These are phyloP conservation scores for Diphasiastrum complanatum DNA, from an alignment of 83 land plant species.

Conservation along the genomic window DNA sequence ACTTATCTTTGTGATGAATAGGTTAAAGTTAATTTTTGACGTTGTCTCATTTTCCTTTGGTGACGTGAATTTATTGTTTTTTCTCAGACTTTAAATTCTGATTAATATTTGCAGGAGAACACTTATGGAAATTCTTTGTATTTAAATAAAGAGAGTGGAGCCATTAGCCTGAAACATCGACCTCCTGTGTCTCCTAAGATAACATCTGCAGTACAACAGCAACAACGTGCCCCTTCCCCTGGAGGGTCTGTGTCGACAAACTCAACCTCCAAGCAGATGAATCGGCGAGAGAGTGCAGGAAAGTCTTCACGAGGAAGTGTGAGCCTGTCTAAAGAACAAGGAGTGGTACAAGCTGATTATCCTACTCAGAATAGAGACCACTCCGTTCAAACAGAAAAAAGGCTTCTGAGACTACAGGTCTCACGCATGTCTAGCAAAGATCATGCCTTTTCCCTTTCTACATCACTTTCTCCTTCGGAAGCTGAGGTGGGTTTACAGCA, in stretches of 20 bases:
- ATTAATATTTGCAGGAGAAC: too few relatives aligned
- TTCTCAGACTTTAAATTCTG: too few relatives aligned
- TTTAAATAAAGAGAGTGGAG: too few relatives aligned
- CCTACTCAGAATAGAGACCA: neutral
- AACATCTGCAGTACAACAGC: slow-evolving; percentile 3
- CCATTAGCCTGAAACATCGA: slow-evolving; percentile 10
- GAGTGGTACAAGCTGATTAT: too few relatives aligned
- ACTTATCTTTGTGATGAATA: too few relatives aligned
- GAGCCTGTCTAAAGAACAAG: too few relatives aligned
- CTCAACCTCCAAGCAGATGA: slow-evolving; percentile 7
- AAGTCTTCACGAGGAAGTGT: slow-evolving; percentile 11
- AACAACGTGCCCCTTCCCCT: slow-evolving; percentile 16
- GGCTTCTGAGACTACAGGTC: slow-evolving; percentile 21
- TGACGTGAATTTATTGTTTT: too few relatives aligned
- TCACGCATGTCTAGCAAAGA: slow-evolving; percentile 23
- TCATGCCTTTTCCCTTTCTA: slow-evolving; percentile 15
- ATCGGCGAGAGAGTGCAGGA: slow-evolving; percentile 14
- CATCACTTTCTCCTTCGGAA: slow-evolving; percentile 19
- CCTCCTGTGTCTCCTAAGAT: slow-evolving; percentile 15
- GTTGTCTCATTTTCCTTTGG: too few relatives aligned
- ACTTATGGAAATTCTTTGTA: too few relatives aligned
- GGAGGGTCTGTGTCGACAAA: neutral
- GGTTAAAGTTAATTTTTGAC: too few relatives aligned
- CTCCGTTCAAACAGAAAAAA: slow-evolving; percentile 12
- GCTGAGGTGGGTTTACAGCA: too few relatives aligned